These are phyloP conservation scores for Aspergillus avenaceus DNA, from an alignment of 495 filamentous ascomycete genomes.

Conservation along the genomic window DNA sequence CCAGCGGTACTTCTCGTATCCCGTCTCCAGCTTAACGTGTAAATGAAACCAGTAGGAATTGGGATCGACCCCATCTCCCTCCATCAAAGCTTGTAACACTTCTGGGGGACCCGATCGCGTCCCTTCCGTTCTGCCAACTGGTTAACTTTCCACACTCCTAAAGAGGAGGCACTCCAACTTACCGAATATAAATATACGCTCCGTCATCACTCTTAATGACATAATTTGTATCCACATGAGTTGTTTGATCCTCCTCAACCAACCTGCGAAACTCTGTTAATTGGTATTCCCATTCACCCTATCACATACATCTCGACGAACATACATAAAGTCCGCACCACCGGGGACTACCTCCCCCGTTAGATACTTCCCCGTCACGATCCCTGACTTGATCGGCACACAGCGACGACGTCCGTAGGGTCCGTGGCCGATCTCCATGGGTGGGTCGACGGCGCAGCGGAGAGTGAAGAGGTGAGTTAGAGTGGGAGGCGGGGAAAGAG, in stretches of 20 bases:
- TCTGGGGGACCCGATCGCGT: constrained; percentile 26
- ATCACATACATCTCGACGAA: no score
- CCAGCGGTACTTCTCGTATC: constrained; percentile 30
- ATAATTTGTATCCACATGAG: constrained; percentile 30
- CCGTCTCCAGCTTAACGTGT: constrained; percentile 27
- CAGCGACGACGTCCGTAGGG: constrained; percentile 29
- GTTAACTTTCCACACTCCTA: not conserved
- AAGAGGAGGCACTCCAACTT: not conserved
- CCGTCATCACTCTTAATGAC: constrained; percentile 28
- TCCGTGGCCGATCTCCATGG: constrained; percentile 27
- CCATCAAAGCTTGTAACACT: constrained; percentile 26
- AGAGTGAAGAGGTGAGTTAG: constrained; percentile 29
- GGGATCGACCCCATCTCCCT: constrained; percentile 24
- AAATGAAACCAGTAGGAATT: constrained; percentile 31
- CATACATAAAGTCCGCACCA: constrained; percentile 29
- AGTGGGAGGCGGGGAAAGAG: constrained; percentile 20
- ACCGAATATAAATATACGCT: constrained; percentile 26
- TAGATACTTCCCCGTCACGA: constrained; percentile 19
- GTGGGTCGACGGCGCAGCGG: constrained; percentile 23
- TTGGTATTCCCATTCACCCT: no score
- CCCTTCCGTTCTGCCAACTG: constrained; percentile 20
- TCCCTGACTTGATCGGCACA: constrained; percentile 24
- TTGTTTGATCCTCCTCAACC: constrained; percentile 24
- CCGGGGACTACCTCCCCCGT: constrained; percentile 26
- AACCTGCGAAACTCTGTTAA: constrained; percentile 14